Evolutionary conservation across 1,284 basidiomycete genomes (phyloP).

Genomic region (Uromyces viciae-fabae): DNA sequence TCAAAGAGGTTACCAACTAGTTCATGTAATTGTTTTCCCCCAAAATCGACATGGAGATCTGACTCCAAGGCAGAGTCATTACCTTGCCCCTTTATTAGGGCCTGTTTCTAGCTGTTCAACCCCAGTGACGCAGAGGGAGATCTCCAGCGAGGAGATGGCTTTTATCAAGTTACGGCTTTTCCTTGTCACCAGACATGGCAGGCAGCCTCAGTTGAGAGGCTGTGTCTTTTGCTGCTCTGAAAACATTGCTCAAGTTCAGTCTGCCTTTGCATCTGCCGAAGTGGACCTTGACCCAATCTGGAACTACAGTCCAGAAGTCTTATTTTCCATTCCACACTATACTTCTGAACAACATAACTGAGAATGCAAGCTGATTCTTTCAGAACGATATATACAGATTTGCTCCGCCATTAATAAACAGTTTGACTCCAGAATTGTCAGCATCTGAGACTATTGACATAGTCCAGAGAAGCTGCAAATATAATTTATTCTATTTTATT

Average conservation of each 20-base stretch:
- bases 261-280: too few relatives aligned
- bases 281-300: too few relatives aligned
- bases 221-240: too few relatives aligned
- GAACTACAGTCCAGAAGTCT: not conserved
- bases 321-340: slow-evolving; percentile 3
- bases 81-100: too few relatives aligned
- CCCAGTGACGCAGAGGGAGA: not conserved
- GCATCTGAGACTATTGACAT: too few relatives aligned
- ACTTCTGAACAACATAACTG: slow-evolving; percentile 4
- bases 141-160: not conserved
- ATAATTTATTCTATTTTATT: too few relatives aligned
- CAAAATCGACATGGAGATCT: not conserved
- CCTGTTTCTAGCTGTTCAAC: too few relatives aligned
- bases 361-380: not conserved
- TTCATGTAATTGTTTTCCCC: not conserved
- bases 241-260: too few relatives aligned
- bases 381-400: not conserved
- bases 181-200: not conserved
- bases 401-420: not conserved
- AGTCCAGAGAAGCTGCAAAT: too few relatives aligned
- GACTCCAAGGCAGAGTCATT: too few relatives aligned
- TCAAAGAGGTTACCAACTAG: too few relatives aligned
- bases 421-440: too few relatives aligned
- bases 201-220: not conserved
- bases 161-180: not conserved